Conservation (phyloP, 768 basidiomycete species). For the Xerocomellus dryophilus region DNA sequence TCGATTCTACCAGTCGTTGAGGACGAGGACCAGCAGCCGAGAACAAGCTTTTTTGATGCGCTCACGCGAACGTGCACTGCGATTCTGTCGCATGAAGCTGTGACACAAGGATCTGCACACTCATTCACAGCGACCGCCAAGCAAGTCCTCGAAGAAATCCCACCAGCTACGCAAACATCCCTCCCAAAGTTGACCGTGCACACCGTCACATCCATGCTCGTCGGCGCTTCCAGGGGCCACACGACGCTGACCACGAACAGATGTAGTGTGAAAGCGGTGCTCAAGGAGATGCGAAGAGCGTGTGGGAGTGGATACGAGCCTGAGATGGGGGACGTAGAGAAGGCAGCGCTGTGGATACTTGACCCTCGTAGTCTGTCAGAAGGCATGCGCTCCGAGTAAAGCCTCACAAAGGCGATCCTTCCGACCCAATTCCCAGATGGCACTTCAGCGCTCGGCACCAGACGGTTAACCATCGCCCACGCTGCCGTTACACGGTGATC, state of each 20-base stretch:
- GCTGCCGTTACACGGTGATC: too few relatives aligned
- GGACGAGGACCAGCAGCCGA: background rate
- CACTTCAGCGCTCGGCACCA: too few relatives aligned
- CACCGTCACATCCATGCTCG: slow-evolving; percentile 70
- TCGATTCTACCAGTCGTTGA: slow-evolving; percentile 19
- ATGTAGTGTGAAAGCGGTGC: slow-evolving; percentile 70
- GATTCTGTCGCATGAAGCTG: slow-evolving; percentile 49
- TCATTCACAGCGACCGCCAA: background rate
- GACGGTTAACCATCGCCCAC: too few relatives aligned
- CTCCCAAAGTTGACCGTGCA: slow-evolving; percentile 69
- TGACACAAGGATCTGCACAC: background rate
- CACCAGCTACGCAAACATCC: slow-evolving; percentile 50
- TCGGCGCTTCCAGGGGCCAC: slow-evolving; percentile 67
- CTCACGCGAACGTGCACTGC: slow-evolving; percentile 52
- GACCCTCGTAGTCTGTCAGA: slow-evolving; percentile 62
- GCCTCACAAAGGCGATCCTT: too few relatives aligned
- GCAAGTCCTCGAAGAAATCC: slow-evolving; percentile 37
- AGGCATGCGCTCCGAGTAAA: slow-evolving; percentile 11
- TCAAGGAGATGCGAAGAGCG: slow-evolving; percentile 55
- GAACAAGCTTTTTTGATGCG: slow-evolving; percentile 40
- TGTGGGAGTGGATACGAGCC: slow-evolving; percentile 6
- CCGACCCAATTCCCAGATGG: too few relatives aligned
- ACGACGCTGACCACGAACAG: slow-evolving; percentile 88
- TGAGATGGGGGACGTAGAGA: slow-evolving; percentile 15
- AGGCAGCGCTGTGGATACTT: slow-evolving; percentile 65